Conservation (phyloP, 768 basidiomycete genomes). For the Suillus occidentalis region DNA sequence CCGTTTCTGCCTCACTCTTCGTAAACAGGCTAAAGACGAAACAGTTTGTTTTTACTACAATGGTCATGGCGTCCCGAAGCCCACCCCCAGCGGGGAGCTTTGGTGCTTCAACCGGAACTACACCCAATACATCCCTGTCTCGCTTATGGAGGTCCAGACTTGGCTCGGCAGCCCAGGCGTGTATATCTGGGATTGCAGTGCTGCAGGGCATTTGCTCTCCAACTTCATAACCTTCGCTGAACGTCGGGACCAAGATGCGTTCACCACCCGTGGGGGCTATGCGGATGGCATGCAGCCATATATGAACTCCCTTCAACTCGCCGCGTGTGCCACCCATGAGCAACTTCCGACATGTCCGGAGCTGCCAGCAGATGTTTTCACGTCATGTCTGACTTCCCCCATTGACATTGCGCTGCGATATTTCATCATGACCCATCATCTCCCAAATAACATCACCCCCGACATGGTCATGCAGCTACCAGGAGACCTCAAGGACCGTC, state of each 20-base stretch:
- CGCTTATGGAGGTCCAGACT: slow-evolving; percentile 86
- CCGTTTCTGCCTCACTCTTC: slow-evolving; percentile 77
- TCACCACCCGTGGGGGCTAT: slow-evolving; percentile 57
- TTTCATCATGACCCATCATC: slow-evolving; percentile 87
- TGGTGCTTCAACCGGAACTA: slow-evolving; percentile 99
- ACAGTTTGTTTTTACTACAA: slow-evolving; percentile 97
- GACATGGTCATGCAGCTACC: slow-evolving; percentile 96
- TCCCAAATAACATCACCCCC: slow-evolving; percentile 75
- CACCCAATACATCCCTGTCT: slow-evolving; percentile 98
- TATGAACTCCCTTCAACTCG: slow-evolving; percentile 89
- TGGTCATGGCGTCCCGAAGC: slow-evolving; percentile 97
- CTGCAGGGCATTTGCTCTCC: slow-evolving; percentile 89
- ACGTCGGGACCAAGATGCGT: slow-evolving; percentile 68
- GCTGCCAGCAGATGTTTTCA: slow-evolving; percentile 96
- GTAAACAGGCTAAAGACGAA: slow-evolving; percentile 90
- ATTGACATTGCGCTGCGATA: slow-evolving; percentile 97
- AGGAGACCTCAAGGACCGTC: slow-evolving; percentile 93
- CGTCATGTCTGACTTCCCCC: slow-evolving; percentile 95
- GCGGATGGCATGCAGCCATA: slow-evolving; percentile 64
- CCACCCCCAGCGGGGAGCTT: slow-evolving; percentile 91
- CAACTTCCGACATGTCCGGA: slow-evolving; percentile 93
- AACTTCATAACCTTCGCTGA: slow-evolving; percentile 87
- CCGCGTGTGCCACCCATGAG: slow-evolving; percentile 90
- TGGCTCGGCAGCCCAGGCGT: slow-evolving; percentile 96
- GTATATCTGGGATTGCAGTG: slow-evolving; percentile 98